phyloP scores from a whole-genome alignment of 2,329 filamentous ascomycete genomes.

The Teratosphaeria zuluensis region DNA sequence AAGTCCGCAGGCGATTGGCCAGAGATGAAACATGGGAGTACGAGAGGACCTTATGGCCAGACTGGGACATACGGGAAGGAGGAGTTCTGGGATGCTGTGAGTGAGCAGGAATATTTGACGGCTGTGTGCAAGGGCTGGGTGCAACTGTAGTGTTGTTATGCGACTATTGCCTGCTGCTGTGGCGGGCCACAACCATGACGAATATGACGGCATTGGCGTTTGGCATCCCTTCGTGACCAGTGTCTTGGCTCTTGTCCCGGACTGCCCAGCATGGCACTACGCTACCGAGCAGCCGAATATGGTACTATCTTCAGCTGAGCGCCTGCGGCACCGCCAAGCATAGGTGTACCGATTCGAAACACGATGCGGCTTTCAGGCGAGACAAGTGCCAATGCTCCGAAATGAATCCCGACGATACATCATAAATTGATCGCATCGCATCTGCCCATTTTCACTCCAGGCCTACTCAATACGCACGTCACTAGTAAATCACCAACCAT shows the following conservation, averaged over 20 bases:
- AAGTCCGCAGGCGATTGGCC: slow-evolving; percentile 33
- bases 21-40: slow-evolving; percentile 26
- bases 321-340: not conserved
- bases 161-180: not conserved
- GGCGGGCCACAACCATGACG: not conserved
- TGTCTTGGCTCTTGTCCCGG: too few relatives aligned
- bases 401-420: not conserved
- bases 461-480: not conserved
- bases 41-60: slow-evolving; percentile 41
- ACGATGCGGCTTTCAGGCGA: not conserved
- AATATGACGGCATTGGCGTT: not conserved
- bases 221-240: too few relatives aligned
- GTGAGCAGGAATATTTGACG: slow-evolving; percentile 24
- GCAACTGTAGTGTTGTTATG: slow-evolving; percentile 11
- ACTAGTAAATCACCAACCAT: not conserved
- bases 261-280: too few relatives aligned
- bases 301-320: not conserved
- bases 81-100: slow-evolving; percentile 30
- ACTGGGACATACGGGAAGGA: slow-evolving; percentile 41
- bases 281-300: too few relatives aligned
- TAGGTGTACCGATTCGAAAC: not conserved
- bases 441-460: not conserved
- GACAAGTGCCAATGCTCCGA: not conserved
- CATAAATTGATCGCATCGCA: not conserved
- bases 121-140: slow-evolving; percentile 26